These are phyloP conservation scores for Neocatenulostroma microsporum DNA, from an alignment of 2,329 filamentous ascomycete species.

Conservation along the genomic window DNA sequence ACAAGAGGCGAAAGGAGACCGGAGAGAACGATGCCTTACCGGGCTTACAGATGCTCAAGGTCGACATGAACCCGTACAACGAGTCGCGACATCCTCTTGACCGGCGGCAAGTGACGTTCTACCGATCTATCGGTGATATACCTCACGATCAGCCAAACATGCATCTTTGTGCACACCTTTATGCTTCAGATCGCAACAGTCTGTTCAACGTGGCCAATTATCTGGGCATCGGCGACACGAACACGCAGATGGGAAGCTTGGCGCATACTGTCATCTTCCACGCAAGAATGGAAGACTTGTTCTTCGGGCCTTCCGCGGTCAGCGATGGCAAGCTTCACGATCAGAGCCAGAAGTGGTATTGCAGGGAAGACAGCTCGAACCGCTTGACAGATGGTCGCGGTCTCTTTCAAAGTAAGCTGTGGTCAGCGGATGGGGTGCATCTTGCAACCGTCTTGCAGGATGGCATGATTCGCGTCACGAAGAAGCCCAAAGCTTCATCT, in stretches of 20 bases:
- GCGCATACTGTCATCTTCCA: constrained; percentile 44
- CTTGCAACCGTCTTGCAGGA: constrained; percentile 43
- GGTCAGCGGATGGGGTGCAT: constrained; percentile 33
- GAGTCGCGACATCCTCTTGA: constrained; percentile 25
- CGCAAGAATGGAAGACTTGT: constrained; percentile 28
- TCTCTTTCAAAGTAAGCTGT: constrained; percentile 40
- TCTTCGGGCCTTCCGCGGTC: constrained; percentile 28
- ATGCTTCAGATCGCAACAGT: constrained; percentile 47
- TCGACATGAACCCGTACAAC: constrained; percentile 45
- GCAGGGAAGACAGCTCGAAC: constrained; percentile 41
- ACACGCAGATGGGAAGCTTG: constrained; percentile 37
- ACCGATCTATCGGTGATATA: constrained; percentile 31
- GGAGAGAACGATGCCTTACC: constrained; percentile 26
- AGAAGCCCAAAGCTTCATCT: constrained; percentile 11
- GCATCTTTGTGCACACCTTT: constrained; percentile 50
- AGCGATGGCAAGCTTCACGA: constrained; percentile 3
- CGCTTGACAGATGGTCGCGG: constrained; percentile 37
- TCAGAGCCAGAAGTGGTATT: too few relatives aligned
- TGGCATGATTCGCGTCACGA: constrained; percentile 34
- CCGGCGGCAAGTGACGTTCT: constrained; percentile 34
- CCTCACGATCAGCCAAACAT: constrained; percentile 38
- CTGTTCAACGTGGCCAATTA: constrained; percentile 43
- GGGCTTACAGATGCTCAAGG: constrained; percentile 42
- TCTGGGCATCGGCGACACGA: constrained; percentile 31
- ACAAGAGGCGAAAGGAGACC: constrained; percentile 4